Conservation (phyloP, 1,139 yeast genomes). For the Nakaseomyces bracarensis region DNA sequence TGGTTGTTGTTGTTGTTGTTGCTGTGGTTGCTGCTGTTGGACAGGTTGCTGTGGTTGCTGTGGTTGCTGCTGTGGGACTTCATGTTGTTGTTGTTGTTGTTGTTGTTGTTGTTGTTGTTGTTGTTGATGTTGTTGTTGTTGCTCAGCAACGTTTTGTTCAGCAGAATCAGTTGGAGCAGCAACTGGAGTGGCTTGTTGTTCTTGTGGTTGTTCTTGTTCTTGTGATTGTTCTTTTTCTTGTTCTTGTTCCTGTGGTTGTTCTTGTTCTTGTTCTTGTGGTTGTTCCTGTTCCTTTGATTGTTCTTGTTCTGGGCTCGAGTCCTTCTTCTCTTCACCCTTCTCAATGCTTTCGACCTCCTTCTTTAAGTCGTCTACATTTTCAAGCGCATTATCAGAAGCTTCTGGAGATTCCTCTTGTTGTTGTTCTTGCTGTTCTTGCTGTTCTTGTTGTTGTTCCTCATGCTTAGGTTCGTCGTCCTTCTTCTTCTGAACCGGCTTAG, state of each 20-base stretch:
- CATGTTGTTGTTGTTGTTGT: slow-evolving; percentile 9
- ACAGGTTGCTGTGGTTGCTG: slow-evolving; percentile 6
- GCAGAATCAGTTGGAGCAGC: slow-evolving; percentile 7
- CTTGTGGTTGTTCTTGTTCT: slow-evolving; percentile 7
- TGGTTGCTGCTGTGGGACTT: slow-evolving; percentile 7
- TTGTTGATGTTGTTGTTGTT: slow-evolving; percentile 8
- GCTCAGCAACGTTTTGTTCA: slow-evolving; percentile 8
- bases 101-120: slow-evolving; percentile 11
- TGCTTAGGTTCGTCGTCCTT: slow-evolving; percentile 11
- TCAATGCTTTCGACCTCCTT: slow-evolving; percentile 8
- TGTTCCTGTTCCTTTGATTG: not conserved
- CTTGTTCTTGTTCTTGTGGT: slow-evolving; percentile 1
- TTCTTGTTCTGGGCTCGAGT: slow-evolving; percentile 3
- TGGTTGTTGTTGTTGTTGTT: slow-evolving; percentile 10
- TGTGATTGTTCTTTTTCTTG: slow-evolving; percentile 15
- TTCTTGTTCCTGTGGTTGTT: slow-evolving; percentile 9
- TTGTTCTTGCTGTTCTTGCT: not conserved
- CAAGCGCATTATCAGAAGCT: slow-evolving; percentile 5
- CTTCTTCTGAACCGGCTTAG: slow-evolving; percentile 18
- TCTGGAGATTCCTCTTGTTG: slow-evolving; percentile 1
- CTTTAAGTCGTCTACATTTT: slow-evolving; percentile 10
- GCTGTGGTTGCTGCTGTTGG: slow-evolving; percentile 9
- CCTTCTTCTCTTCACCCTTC: slow-evolving; percentile 7
- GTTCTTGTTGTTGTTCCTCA: not conserved
- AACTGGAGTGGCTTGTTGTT: slow-evolving; percentile 10